Evolutionary conservation across 1,139 yeast species (phyloP).

Genomic region (Lodderomyces metapsilosis): DNA sequence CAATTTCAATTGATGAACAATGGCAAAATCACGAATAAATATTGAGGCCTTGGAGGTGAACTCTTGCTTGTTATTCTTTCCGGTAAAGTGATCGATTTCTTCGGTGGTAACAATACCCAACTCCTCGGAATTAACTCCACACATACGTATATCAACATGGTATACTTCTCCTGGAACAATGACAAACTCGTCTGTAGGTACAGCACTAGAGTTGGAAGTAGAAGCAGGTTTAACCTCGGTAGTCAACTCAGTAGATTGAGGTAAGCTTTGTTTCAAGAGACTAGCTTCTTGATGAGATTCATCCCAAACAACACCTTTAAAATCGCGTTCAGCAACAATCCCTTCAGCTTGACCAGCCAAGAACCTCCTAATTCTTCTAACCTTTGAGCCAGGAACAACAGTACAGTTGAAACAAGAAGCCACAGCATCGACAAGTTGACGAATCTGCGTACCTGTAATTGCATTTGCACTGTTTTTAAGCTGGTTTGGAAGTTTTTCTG

Average conservation of each 20-base stretch:
- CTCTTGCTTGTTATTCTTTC: slow-evolving; percentile 53
- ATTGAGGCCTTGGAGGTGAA: slow-evolving; percentile 68
- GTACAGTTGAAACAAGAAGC: slow-evolving; percentile 79
- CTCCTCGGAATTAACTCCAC: slow-evolving; percentile 54
- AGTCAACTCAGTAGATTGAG: slow-evolving; percentile 28
- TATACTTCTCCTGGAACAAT: slow-evolving; percentile 85
- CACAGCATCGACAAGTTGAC: slow-evolving; percentile 74
- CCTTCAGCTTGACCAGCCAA: slow-evolving; percentile 95
- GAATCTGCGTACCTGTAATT: slow-evolving; percentile 67
- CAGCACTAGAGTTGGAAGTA: slow-evolving; percentile 42
- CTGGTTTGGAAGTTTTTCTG: slow-evolving; percentile 64
- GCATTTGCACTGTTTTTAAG: slow-evolving; percentile 29
- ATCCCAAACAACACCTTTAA: slow-evolving; percentile 91
- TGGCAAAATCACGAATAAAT: slow-evolving; percentile 81
- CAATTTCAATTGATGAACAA: slow-evolving; percentile 72
- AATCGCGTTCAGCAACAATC: slow-evolving; percentile 86
- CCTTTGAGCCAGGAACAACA: slow-evolving; percentile 89
- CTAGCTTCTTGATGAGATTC: slow-evolving; percentile 74
- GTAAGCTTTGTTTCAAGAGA: slow-evolving; percentile 44
- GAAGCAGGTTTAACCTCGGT: slow-evolving; percentile 21
- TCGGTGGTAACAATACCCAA: slow-evolving; percentile 69
- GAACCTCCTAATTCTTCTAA: slow-evolving; percentile 87
- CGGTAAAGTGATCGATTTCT: slow-evolving; percentile 60
- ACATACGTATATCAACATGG: slow-evolving; percentile 77
- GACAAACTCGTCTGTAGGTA: slow-evolving; percentile 74